These are phyloP conservation scores for Emericellopsis atlantica DNA, from an alignment of 2,329 filamentous ascomycete genomes.

Conservation along the genomic window DNA sequence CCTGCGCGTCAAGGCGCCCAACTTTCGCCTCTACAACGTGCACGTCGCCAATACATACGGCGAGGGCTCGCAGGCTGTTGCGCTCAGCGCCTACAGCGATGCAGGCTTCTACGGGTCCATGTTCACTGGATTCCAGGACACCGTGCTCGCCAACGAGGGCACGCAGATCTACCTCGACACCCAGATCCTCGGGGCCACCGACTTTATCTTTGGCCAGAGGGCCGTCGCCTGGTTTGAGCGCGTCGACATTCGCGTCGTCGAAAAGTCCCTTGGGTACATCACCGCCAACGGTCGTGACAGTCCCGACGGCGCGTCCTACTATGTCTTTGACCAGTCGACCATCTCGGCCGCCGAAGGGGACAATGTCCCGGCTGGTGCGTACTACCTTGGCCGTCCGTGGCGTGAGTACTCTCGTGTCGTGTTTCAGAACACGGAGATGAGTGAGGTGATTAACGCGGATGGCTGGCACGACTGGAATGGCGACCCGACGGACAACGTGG, in stretches of 20 bases:
- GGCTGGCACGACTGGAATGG: conserved; percentile 47
- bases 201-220: conserved; percentile 34
- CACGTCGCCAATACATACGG: conserved; percentile 35
- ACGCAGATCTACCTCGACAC: conserved; percentile 32
- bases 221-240: conserved; percentile 30
- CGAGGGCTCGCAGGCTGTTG: conserved; percentile 32
- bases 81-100: conserved; percentile 27
- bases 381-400: conserved; percentile 37
- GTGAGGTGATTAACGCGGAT: conserved; percentile 40
- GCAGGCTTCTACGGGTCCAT: conserved; percentile 33
- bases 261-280: conserved; percentile 21
- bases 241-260: conserved; percentile 24
- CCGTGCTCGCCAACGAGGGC: conserved; percentile 30
- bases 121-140: conserved; percentile 36
- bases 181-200: conserved; percentile 32
- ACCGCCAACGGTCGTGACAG: conserved; percentile 26
- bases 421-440: conserved; percentile 35
- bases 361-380: conserved; percentile 21
- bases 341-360: conserved; percentile 24
- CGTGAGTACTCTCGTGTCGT: conserved; percentile 30
- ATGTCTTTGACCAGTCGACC: conserved; percentile 31
- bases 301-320: conserved; percentile 22
- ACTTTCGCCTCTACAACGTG: conserved; percentile 51
- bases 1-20: conserved; percentile 27
- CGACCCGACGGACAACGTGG: conserved; percentile 35